Evolutionary conservation across 768 basidiomycete genomes (phyloP).

Genomic region (Tricholoma matsutake): DNA sequence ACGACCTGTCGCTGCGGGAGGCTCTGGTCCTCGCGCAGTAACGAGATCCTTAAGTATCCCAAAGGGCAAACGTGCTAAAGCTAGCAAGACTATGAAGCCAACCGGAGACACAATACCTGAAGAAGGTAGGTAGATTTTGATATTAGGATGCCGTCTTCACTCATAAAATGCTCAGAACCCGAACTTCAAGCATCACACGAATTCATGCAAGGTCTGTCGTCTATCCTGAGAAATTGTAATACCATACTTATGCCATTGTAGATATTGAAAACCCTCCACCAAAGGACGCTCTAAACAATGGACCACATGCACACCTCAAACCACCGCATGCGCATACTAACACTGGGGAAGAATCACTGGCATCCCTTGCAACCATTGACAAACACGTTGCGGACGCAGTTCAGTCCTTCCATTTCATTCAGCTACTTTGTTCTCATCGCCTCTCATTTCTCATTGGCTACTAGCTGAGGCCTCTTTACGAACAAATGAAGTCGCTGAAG

Average conservation of each 20-base stretch:
- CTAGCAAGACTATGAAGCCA: conserved; percentile 47
- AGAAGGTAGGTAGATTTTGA: conserved; percentile 40
- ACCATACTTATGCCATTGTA: not conserved
- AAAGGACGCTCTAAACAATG: not conserved
- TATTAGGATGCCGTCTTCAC: no score
- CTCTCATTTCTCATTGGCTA: conserved; percentile 6
- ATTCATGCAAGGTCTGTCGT: not conserved
- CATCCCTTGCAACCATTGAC: conserved; percentile 22
- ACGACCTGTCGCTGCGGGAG: conserved; percentile 62
- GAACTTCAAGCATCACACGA: conserved; percentile 10
- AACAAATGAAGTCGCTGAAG: conserved; percentile 46
- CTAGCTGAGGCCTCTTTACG: conserved; percentile 50
- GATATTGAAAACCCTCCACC: not conserved
- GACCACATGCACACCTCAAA: not conserved
- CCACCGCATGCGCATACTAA: not conserved
- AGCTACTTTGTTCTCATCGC: not conserved
- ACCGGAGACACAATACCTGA: conserved; percentile 55
- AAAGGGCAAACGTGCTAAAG: conserved; percentile 47
- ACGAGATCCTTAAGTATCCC: conserved; percentile 57
- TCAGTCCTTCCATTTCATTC: not conserved
- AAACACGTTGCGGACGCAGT: conserved; percentile 35
- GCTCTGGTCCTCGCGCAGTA: conserved; percentile 59
- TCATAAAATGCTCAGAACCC: conserved; percentile 9
- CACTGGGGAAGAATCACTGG: conserved; percentile 13
- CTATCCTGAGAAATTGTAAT: not conserved